phyloP scores from a whole-genome alignment of 2,329 filamentous ascomycete species.

The Ophiostoma ips region DNA sequence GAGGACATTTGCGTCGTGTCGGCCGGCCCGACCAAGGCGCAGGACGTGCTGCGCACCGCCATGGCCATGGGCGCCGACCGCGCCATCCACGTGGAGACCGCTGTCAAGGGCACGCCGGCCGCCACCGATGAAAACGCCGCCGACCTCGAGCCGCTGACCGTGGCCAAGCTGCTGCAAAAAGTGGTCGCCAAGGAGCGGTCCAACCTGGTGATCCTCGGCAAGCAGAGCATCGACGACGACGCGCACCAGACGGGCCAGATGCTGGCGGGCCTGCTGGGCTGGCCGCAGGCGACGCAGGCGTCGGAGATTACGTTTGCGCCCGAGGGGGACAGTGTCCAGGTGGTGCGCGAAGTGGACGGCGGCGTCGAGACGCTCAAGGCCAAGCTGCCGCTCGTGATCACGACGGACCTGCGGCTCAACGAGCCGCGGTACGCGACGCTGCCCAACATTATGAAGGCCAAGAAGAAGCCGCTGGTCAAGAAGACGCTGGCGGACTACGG shows the following conservation, averaged over 20 bases:
- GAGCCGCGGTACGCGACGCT: slow-evolving; percentile 89
- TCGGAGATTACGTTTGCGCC: slow-evolving; percentile 61
- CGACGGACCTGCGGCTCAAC: slow-evolving; percentile 86
- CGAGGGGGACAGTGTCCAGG: slow-evolving; percentile 53
- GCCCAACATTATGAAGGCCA: slow-evolving; percentile 99
- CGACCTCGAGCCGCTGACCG: slow-evolving; percentile 74
- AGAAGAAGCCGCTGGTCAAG: slow-evolving; percentile 99
- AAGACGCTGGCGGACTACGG: slow-evolving; percentile 73
- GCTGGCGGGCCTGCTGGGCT: slow-evolving; percentile 81
- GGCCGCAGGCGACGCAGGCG: slow-evolving; percentile 91
- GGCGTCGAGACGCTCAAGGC: slow-evolving; percentile 80
- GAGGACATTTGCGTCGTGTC: slow-evolving; percentile 85
- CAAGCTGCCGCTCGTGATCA: slow-evolving; percentile 84
- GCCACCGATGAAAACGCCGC: slow-evolving; percentile 61
- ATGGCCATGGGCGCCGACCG: slow-evolving; percentile 99
- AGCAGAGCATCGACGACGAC: slow-evolving; percentile 97
- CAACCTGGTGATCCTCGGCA: slow-evolving; percentile 87
- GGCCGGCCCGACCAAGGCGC: slow-evolving; percentile 75
- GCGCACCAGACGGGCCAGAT: slow-evolving; percentile 94
- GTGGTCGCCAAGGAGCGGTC: slow-evolving; percentile 72
- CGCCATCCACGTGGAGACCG: slow-evolving; percentile 68
- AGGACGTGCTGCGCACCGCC: slow-evolving; percentile 82
- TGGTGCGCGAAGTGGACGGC: slow-evolving; percentile 88
- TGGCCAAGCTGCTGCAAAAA: slow-evolving; percentile 76
- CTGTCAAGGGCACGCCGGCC: slow-evolving; percentile 21